Base-by-base conservation (phyloP, 148 eudicot species). In the Oxyria digyna region DNA sequence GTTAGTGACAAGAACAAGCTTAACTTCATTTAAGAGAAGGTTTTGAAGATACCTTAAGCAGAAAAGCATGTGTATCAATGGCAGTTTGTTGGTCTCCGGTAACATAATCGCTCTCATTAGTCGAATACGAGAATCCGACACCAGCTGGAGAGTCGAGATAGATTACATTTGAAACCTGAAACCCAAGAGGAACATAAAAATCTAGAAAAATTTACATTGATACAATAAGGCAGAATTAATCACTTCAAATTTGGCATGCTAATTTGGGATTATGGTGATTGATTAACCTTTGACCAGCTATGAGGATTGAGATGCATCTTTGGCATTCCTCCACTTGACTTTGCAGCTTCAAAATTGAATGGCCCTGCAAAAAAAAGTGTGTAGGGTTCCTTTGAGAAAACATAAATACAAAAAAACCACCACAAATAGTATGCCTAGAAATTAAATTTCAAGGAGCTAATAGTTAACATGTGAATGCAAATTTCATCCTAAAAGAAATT, bases 61-160 rank as follows among this genome's bases (percentile, higher is more conserved):
- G 85, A 73, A 93, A 93, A 11, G 71, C 74, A 68, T 87, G 95
- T 31, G 87, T 77, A 76, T 89, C 98, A 24, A 81, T 66, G n/a
- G 96, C 95, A 64, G 98, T 93, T 73, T 83, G 77, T 29, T 79
- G 55, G 70, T 93, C 98, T 52, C 89, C 89, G 0, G 98, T 94
- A 3, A 24, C 14, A 52, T 94, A 94, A 65, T 94, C 96, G 0
- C 84, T 76, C 37, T 33, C 24, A 67, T 94, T 82, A 17, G 48
- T 67, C 3, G 98, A 88, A 74, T 76, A 90, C 23, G 98, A 94
- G 46, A 68, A 76, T 72, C 98, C 98, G 67, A 88, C 95, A n/a
- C 98, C 98, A 69, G 87, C 71, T 8, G 98, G 98, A 50, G 98
- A 93, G 76, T 93, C 98, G 81, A 93, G 74, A 83, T 93, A 93